phyloP scores from a whole-genome alignment of 2,329 filamentous ascomycete species.

The Calonectria fujianensis region DNA sequence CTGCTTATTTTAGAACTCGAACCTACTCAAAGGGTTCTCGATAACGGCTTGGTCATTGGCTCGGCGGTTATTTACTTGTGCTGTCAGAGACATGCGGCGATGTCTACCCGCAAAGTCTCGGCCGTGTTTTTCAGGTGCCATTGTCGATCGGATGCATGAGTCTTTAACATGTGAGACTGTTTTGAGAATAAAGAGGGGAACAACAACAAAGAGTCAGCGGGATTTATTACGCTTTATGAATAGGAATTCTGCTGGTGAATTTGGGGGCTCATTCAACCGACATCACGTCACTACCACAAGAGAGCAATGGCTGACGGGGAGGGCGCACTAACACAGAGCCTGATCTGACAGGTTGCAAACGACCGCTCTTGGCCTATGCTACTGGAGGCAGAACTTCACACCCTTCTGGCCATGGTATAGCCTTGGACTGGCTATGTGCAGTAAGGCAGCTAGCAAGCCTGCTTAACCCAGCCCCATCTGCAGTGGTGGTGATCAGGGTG shows the following conservation, averaged over 20 bases:
- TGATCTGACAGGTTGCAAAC: neutral
- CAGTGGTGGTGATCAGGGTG: neutral
- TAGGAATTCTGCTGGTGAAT: neutral
- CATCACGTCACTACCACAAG: neutral
- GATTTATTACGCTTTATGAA: conserved; percentile 3
- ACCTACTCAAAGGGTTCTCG: conserved; percentile 60
- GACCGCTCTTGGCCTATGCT: neutral
- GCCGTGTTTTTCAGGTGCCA: conserved; percentile 8
- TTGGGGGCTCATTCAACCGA: neutral
- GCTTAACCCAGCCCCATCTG: neutral
- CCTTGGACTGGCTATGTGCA: neutral
- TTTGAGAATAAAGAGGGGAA: neutral
- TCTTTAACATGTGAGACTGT: neutral
- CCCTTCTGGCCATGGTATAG: neutral
- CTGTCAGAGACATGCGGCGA: neutral
- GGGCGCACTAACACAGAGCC: conserved; percentile 1
- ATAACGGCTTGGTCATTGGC: conserved; percentile 60
- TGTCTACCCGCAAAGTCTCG: conserved; percentile 29
- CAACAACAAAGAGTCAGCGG: neutral
- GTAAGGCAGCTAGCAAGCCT: neutral
- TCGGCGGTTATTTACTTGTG: conserved; percentile 54
- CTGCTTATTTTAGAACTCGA: neutral
- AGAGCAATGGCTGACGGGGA: neutral
- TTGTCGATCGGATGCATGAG: neutral
- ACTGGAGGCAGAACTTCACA: conserved; percentile 7